Percentiles rank a stretch among this genome's conserved stretches.
These are phyloP conservation scores for Trichopus zeylanicus DNA, from an alignment of 116 monocot genomes.

Conservation along the genomic window DNA sequence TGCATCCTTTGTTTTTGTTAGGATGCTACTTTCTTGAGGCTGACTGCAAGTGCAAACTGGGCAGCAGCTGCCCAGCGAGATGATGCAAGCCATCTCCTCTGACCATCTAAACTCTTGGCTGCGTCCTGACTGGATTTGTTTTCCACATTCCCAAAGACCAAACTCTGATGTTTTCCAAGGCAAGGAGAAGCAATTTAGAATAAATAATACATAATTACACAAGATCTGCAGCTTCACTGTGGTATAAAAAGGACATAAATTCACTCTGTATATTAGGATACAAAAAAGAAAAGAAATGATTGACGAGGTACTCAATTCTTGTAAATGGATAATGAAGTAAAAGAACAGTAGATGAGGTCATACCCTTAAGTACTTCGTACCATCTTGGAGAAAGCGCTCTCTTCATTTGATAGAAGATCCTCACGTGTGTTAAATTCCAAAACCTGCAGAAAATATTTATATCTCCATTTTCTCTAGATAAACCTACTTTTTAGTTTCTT, in stretches of 20 bases:
- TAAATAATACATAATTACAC: too few species aligned
- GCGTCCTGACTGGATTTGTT: slow-evolving; percentile 35
- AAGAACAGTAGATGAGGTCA: background rate
- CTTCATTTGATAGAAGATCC: slow-evolving; percentile 59
- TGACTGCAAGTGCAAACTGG: slow-evolving; percentile 75
- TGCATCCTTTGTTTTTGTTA: slow-evolving; percentile 85
- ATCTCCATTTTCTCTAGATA: too few species aligned
- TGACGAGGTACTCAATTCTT: too few species aligned
- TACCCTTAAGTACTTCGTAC: slow-evolving; percentile 81
- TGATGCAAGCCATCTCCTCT: slow-evolving; percentile 71
- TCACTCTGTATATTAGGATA: too few species aligned
- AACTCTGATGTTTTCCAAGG: slow-evolving; percentile 26
- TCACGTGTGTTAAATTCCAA: slow-evolving; percentile 79
- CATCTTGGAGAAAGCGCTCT: slow-evolving; percentile 95
- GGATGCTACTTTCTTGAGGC: slow-evolving; percentile 68
- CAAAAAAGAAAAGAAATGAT: too few species aligned
- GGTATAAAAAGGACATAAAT: too few species aligned
- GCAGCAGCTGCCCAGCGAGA: slow-evolving; percentile 87
- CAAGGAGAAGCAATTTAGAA: background rate
- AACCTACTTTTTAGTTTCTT: too few species aligned
- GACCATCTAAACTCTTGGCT: slow-evolving; percentile 26
- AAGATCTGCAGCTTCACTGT: too few species aligned
- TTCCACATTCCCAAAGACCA: slow-evolving; percentile 43
- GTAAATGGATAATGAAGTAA: background rate
- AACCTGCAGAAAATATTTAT: slow-evolving; percentile 32